These are phyloP conservation scores for Zea luxurians DNA, from an alignment of 176 grass and related monocot species.

Conservation along the genomic window DNA sequence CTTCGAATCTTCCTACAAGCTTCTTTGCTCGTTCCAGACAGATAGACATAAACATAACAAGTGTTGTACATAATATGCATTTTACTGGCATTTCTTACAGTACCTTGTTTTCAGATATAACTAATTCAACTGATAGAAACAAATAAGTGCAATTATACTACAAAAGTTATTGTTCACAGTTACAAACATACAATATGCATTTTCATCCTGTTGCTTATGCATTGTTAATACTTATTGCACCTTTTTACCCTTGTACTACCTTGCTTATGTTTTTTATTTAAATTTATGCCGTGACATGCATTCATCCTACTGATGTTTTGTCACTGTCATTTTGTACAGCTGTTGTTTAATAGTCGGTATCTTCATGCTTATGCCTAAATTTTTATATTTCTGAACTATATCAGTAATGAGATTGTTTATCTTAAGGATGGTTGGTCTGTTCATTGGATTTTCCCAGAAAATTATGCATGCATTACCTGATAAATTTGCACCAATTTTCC, in stretches of 20 bases:
- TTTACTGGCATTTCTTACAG: not conserved
- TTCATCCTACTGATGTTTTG: conserved; percentile 15
- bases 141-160: not conserved
- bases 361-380: not conserved
- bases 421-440: not conserved
- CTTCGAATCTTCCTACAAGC: not conserved
- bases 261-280: not conserved
- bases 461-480: conserved; percentile 13
- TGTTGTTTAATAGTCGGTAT: conserved; percentile 13
- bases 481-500: conserved; percentile 21
- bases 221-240: not conserved
- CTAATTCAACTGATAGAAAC: conserved; percentile 22
- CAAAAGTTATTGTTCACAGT: not conserved
- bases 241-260: not conserved
- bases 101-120: not conserved
- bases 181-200: not conserved
- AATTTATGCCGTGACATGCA: not conserved
- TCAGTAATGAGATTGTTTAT: not conserved
- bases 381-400: conserved; percentile 4
- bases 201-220: not conserved
- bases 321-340: not conserved
- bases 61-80: not conserved
- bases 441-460: conserved; percentile 6
- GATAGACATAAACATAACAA: not conserved
- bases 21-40: conserved; percentile 26